Evolutionary conservation across 78 protist species (phyloP).

Genomic region (Dictyostelium firmibasis): DNA sequence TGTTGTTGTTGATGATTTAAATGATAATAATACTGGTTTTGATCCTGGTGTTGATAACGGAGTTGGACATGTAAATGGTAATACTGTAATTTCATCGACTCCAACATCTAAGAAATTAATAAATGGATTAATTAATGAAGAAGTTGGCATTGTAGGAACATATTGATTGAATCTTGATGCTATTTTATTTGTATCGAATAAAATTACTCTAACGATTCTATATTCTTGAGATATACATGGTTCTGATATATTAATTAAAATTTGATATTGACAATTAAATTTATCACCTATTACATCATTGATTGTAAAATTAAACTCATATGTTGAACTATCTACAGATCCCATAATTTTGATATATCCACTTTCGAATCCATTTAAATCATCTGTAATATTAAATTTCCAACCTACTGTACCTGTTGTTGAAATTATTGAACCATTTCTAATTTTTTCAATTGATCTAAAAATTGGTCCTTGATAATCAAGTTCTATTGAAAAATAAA

Average conservation of each 20-base stretch:
- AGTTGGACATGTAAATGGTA: background rate
- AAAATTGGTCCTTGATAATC: background rate
- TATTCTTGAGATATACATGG: background rate
- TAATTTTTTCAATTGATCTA: background rate
- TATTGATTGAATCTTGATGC: background rate
- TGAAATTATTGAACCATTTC: background rate
- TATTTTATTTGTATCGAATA: background rate
- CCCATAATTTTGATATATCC: slow-evolving; percentile 3
- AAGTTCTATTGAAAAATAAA: no score
- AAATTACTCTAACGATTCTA: background rate
- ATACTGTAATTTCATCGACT: background rate
- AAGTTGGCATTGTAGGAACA: no score
- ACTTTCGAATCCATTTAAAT: background rate
- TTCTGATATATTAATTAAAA: background rate
- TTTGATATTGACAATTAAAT: background rate
- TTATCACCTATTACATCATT: background rate
- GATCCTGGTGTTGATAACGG: background rate
- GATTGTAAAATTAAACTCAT: background rate
- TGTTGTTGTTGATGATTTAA: background rate
- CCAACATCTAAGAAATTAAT: background rate
- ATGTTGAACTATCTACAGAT: background rate
- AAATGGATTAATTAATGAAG: background rate
- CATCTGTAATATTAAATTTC: background rate
- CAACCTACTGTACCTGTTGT: background rate
- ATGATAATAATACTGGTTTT: background rate